Conservation (phyloP, 192 early-diverging fungal species). For the Gaertneriomyces semiglobifer region DNA sequence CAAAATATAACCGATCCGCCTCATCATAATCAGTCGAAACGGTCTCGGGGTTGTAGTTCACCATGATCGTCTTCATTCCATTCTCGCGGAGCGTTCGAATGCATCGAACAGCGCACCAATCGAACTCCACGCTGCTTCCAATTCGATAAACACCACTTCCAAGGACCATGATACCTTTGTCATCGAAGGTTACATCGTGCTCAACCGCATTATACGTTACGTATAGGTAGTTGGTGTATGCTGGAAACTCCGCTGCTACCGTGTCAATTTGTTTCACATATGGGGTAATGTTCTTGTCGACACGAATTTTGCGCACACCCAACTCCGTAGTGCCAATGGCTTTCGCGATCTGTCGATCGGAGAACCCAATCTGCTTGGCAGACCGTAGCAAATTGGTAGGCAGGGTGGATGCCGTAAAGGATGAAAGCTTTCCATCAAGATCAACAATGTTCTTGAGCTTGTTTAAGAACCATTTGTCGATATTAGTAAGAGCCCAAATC, state of each 20-base stretch:
- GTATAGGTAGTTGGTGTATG: slow-evolving; percentile 97
- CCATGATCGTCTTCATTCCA: slow-evolving; percentile 93
- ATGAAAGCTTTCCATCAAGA: slow-evolving; percentile 67
- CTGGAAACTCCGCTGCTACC: slow-evolving; percentile 97
- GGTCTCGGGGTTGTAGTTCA: slow-evolving; percentile 99
- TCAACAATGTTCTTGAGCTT: slow-evolving; percentile 85
- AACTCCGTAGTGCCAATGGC: slow-evolving; percentile 80
- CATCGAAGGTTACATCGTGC: slow-evolving; percentile 89
- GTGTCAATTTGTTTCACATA: slow-evolving; percentile 99
- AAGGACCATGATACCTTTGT: slow-evolving; percentile 94
- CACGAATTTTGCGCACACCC: slow-evolving; percentile 77
- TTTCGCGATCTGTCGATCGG: slow-evolving; percentile 81
- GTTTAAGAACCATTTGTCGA: slow-evolving; percentile 98
- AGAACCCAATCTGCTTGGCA: slow-evolving; percentile 96
- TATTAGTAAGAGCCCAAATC: slow-evolving; percentile 84
- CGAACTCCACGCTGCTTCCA: slow-evolving; percentile 96
- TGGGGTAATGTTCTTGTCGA: slow-evolving; percentile 77
- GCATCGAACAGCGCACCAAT: slow-evolving; percentile 97
- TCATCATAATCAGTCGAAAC: slow-evolving; percentile 99
- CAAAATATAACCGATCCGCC: slow-evolving; percentile 96
- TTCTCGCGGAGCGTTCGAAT: slow-evolving; percentile 88
- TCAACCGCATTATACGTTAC: slow-evolving; percentile 94
- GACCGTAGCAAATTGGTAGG: slow-evolving; percentile 54
- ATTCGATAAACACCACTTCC: slow-evolving; percentile 98
- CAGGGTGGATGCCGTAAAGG: slow-evolving; percentile 61